A percentile compares a stretch with the other conserved stretches of the same genome.
These are phyloP conservation scores for Auriscalpium vulgare DNA, from an alignment of 768 basidiomycete species.

Conservation along the genomic window DNA sequence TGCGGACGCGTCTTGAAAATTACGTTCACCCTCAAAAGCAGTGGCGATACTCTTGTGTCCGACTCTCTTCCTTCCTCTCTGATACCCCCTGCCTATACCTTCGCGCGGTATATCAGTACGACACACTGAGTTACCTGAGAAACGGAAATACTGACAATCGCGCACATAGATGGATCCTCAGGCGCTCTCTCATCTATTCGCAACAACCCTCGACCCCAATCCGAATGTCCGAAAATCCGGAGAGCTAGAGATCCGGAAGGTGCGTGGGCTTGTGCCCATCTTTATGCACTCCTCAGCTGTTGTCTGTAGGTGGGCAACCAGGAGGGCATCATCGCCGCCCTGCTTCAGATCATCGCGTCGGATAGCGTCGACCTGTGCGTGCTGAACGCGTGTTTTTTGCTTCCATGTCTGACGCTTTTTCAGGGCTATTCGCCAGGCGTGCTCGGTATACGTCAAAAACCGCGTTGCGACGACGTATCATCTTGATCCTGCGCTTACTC, in stretches of 20 bases:
- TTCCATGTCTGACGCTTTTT: conserved; percentile 6
- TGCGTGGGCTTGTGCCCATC: conserved; percentile 21
- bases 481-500: conserved; percentile 35
- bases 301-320: conserved; percentile 56
- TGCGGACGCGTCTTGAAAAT: neutral
- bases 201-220: conserved; percentile 74
- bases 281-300: conserved; percentile 8
- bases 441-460: conserved; percentile 87
- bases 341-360: conserved; percentile 78
- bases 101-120: neutral
- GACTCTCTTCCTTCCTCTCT: neutral
- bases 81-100: neutral
- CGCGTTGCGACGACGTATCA: conserved; percentile 65
- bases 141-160: neutral
- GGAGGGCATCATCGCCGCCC: conserved; percentile 77
- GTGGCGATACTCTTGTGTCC: neutral
- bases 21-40: neutral
- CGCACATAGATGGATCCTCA: conserved; percentile 55
- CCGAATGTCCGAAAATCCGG: conserved; percentile 81
- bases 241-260: conserved; percentile 85
- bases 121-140: neutral
- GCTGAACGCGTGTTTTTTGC: conserved; percentile 27
- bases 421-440: conserved; percentile 78
- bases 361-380: conserved; percentile 73
- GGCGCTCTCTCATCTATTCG: conserved; percentile 68